Percentiles rank a stretch among this genome's conserved stretches.
Evolutionary conservation across 176 grass and related monocot species (phyloP).

Genomic region (Musa beccarii): DNA sequence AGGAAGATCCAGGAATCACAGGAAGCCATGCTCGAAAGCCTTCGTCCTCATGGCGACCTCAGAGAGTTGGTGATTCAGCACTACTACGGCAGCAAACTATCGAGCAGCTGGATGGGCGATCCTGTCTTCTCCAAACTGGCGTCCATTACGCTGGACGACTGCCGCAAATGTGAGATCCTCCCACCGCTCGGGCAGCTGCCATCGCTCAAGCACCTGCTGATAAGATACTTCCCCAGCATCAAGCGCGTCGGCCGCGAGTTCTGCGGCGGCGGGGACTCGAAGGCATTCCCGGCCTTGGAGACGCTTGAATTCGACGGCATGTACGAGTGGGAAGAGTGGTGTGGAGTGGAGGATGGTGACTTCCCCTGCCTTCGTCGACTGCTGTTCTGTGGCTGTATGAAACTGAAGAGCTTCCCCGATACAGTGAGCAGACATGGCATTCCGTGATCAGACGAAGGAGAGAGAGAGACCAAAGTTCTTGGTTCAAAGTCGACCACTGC

Average conservation of each 20-base stretch:
- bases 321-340: conserved; percentile 14
- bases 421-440: background rate
- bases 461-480: background rate
- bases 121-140: background rate
- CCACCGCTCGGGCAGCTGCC: conserved; percentile 11
- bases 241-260: conserved; percentile 7
- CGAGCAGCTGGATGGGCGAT: conserved; percentile 8
- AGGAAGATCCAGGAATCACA: background rate
- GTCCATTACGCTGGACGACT: background rate
- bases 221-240: background rate
- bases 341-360: conserved; percentile 4
- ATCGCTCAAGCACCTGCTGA: background rate
- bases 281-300: conserved; percentile 9
- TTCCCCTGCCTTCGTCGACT: background rate
- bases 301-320: conserved; percentile 4
- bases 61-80: background rate
- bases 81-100: background rate
- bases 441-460: background rate
- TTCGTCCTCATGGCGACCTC: conserved; percentile 8
- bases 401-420: background rate
- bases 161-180: background rate
- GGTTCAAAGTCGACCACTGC: background rate
- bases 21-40: background rate
- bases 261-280: background rate
- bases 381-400: background rate